Evolutionary conservation across 2,329 filamentous ascomycete species (phyloP).

Genomic region (Xylariaceae sp.): DNA sequence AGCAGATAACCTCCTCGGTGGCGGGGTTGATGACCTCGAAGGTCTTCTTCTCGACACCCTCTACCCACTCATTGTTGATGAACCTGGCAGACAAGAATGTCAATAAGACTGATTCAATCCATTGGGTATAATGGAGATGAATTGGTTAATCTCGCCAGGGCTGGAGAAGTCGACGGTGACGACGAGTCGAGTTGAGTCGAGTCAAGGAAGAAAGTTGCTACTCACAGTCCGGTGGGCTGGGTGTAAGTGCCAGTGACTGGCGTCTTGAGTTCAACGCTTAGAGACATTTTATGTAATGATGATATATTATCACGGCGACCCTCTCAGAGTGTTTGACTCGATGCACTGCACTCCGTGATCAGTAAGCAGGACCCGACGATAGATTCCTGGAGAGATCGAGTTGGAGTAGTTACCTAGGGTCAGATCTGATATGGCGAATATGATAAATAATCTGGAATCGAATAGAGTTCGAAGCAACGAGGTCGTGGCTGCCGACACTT

Average conservation of each 20-base stretch:
- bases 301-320: too few relatives aligned
- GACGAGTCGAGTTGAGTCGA: neutral
- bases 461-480: too few relatives aligned
- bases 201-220: conserved; percentile 11
- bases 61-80: conserved; percentile 91
- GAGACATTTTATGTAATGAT: conserved; percentile 34
- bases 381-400: too few relatives aligned
- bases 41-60: conserved; percentile 77
- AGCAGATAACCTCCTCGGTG: conserved; percentile 78
- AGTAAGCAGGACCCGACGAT: too few relatives aligned
- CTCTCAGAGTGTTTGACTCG: too few relatives aligned
- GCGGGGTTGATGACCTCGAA: conserved; percentile 90
- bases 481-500: too few relatives aligned
- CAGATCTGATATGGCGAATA: too few relatives aligned
- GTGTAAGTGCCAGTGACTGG: conserved; percentile 56
- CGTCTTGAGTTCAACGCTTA: conserved; percentile 61
- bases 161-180: neutral
- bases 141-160: neutral
- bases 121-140: neutral
- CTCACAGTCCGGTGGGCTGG: conserved; percentile 59
- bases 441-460: too few relatives aligned
- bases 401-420: too few relatives aligned
- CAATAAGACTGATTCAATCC: conserved; percentile 12
- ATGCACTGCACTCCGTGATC: too few relatives aligned
- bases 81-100: conserved; percentile 49